These are phyloP conservation scores for Penicillium sp. DNA, from an alignment of 2,329 filamentous ascomycete species.

Conservation along the genomic window DNA sequence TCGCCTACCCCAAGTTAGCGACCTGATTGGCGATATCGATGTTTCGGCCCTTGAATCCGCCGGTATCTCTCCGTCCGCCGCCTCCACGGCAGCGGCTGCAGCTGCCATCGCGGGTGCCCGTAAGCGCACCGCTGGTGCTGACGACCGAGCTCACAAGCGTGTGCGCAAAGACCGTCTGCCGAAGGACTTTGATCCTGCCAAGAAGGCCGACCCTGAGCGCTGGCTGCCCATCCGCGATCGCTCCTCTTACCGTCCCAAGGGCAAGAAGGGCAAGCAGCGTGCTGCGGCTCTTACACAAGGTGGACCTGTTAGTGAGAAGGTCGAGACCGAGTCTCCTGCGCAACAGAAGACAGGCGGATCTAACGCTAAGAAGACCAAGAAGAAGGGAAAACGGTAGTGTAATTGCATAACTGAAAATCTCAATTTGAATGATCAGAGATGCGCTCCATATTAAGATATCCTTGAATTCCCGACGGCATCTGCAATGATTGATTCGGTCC, in stretches of 20 bases:
- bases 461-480: not conserved
- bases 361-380: conserved; percentile 51
- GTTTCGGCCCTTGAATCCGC: conserved; percentile 47
- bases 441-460: not conserved
- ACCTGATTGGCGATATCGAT: conserved; percentile 47
- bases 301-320: conserved; percentile 73
- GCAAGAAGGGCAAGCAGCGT: conserved; percentile 87
- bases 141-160: conserved; percentile 41
- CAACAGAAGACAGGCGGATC: conserved; percentile 35
- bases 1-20: conserved; percentile 41
- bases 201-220: conserved; percentile 83
- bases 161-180: conserved; percentile 50
- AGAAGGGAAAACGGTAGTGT: conserved; percentile 52
- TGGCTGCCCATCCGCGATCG: conserved; percentile 92
- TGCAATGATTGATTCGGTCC: conserved; percentile 5
- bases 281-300: conserved; percentile 80
- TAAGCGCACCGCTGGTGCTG: conserved; percentile 43
- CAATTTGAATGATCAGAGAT: conserved; percentile 12
- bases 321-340: conserved; percentile 53
- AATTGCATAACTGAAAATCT: not conserved
- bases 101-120: conserved; percentile 38
- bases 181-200: conserved; percentile 65
- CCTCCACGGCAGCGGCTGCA: conserved; percentile 31
- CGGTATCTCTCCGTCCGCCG: conserved; percentile 43
- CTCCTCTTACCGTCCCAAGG: conserved; percentile 85